These are phyloP conservation scores for Entoloma clypeatum DNA, from an alignment of 1,284 basidiomycete genomes.

Conservation along the genomic window DNA sequence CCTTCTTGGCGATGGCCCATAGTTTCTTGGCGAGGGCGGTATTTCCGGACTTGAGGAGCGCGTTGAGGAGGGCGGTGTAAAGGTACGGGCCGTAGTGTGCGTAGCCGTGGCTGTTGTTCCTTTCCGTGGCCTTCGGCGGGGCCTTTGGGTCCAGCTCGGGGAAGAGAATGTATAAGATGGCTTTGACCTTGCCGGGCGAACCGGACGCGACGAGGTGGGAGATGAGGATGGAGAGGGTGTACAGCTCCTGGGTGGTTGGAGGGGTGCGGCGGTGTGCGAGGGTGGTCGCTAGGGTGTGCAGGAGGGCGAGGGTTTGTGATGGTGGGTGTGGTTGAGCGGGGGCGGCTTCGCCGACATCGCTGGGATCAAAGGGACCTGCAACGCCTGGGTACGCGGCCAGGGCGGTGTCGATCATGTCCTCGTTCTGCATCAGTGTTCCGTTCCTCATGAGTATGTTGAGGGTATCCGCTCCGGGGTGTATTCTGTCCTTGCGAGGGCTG, in stretches of 20 bases:
- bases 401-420: conserved; percentile 37
- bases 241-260: conserved; percentile 29
- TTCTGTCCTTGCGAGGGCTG: conserved; percentile 32
- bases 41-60: conserved; percentile 52
- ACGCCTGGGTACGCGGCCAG: conserved; percentile 23
- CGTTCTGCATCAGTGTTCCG: conserved; percentile 48
- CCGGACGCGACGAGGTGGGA: conserved; percentile 49
- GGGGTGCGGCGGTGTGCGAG: conserved; percentile 9
- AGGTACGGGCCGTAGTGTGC: conserved; percentile 52
- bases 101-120: conserved; percentile 18
- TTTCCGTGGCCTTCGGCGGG: conserved; percentile 2
- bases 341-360: too few species aligned
- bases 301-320: conserved; percentile 3
- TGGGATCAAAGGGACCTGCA: too few species aligned
- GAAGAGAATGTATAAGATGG: conserved; percentile 47
- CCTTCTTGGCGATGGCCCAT: conserved; percentile 55
- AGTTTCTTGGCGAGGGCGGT: conserved; percentile 59
- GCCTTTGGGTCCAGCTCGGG: conserved; percentile 48
- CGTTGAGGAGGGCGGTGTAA: conserved; percentile 56
- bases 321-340: not conserved
- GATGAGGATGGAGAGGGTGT: conserved; percentile 52
- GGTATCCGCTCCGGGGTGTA: conserved; percentile 45
- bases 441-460: conserved; percentile 57
- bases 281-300: not conserved
- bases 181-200: conserved; percentile 37